Evolutionary conservation across 2,329 filamentous ascomycete genomes (phyloP).

Genomic region (Arthrinium puccinioides): DNA sequence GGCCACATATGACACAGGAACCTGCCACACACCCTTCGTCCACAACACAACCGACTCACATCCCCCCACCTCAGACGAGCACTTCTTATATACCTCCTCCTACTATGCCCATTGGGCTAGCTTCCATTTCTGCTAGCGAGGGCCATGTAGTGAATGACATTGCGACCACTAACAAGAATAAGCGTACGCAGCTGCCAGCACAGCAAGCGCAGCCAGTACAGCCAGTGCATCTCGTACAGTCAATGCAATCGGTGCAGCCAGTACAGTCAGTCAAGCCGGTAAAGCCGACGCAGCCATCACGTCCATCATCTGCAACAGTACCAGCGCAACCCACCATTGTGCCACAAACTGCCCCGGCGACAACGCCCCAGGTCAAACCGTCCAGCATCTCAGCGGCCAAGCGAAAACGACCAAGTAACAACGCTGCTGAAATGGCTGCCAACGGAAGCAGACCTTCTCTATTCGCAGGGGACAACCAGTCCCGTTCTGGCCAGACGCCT

Average conservation of each 20-base stretch:
- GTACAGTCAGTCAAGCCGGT: too few species aligned
- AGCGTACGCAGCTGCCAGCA: constrained; percentile 10
- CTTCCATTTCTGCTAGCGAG: too few species aligned
- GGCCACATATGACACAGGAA: neutral
- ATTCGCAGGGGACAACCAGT: constrained; percentile 1
- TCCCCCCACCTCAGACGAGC: constrained; percentile 3
- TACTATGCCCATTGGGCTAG: constrained; percentile 6
- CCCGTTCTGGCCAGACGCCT: neutral
- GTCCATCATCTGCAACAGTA: too few species aligned
- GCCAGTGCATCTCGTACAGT: too few species aligned
- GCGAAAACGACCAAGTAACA: constrained; percentile 20
- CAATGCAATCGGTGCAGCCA: too few species aligned
- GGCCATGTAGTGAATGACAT: constrained; percentile 7
- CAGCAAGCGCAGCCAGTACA: too few species aligned
- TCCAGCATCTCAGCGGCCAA: constrained; percentile 24
- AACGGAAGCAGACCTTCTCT: constrained; percentile 10
- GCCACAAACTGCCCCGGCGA: neutral
- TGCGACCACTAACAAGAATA: constrained; percentile 10
- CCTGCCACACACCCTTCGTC: neutral
- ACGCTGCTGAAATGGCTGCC: constrained; percentile 5
- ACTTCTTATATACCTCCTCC: constrained; percentile 9
- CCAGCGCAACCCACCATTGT: constrained; percentile 5
- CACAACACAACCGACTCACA: neutral
- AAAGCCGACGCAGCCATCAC: too few species aligned
- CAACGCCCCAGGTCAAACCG: constrained; percentile 17